These are phyloP conservation scores for Apiotrichum montevideense DNA, from an alignment of 1,284 basidiomycete species.

Conservation along the genomic window DNA sequence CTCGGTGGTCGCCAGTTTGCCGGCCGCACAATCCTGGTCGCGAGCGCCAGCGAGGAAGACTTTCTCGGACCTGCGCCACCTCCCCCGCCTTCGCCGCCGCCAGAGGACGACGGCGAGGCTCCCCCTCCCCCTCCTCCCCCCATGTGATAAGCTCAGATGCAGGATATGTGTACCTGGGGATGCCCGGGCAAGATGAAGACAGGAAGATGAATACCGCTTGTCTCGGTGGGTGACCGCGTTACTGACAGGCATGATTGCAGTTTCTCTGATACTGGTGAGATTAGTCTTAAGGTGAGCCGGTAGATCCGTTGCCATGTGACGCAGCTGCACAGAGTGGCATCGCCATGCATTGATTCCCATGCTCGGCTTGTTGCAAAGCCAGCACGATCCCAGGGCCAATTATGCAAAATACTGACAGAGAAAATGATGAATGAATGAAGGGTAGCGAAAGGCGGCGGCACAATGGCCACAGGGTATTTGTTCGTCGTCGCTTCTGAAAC, in stretches of 20 bases:
- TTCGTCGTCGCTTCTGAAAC: too few relatives aligned
- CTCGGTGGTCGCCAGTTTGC: constrained; percentile 88
- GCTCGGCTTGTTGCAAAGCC: background rate
- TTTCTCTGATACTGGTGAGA: background rate
- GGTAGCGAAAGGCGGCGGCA: too few relatives aligned
- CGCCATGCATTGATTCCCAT: constrained; percentile 2
- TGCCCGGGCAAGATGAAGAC: too few relatives aligned
- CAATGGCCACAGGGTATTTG: too few relatives aligned
- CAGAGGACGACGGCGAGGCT: constrained; percentile 13
- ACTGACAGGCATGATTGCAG: background rate
- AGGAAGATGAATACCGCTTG: too few relatives aligned
- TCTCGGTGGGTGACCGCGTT: too few relatives aligned
- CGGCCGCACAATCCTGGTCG: constrained; percentile 69
- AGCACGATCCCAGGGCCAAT: too few relatives aligned
- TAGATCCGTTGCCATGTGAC: too few relatives aligned
- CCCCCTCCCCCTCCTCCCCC: constrained; percentile 14
- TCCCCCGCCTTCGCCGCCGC: constrained; percentile 31
- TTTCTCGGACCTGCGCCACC: constrained; percentile 42
- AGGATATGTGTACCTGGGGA: too few relatives aligned
- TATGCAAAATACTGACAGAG: too few relatives aligned
- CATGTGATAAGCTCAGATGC: background rate
- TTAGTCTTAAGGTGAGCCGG: too few relatives aligned
- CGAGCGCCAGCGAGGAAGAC: constrained; percentile 46
- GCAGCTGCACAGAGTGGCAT: too few relatives aligned
- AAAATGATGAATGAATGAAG: background rate